Base-by-base conservation (phyloP, 257 asterid genomes). In the Nyctanthes arbortristis region DNA sequence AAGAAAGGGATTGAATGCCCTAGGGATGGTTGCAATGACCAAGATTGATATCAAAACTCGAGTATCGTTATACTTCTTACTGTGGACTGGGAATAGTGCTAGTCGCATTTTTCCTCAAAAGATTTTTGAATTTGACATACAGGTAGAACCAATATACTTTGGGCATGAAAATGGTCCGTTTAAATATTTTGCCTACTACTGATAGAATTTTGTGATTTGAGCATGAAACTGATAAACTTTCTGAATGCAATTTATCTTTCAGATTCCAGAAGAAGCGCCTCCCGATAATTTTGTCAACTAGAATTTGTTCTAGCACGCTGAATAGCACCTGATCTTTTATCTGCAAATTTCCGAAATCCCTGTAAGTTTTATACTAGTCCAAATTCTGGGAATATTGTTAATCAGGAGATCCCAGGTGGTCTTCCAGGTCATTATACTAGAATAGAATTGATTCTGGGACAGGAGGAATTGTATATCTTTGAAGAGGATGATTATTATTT, bases 251-350 rank as follows among this genome's bases (percentile, higher is more conserved):
- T 34, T 64, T 39, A 54, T 66, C 36, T 58, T 82, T 67, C 82
- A 88, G 96, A 84, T 88, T 81, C 96, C 93, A 13, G 96, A 88
- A 77, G 89, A 82, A 36, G 87, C 85, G 14, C 96, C 93, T 63
- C 89, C 90, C 37, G 85, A 81, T 70, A 70, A 61, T 36, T 75
- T 76, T 61, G 76, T 84, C 58, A 77, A 20, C 75, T 85, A 79
- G 79, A 75, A 68, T 12, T 40, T 73, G 35, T 45, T 67, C 62
- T 63, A 40, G 24, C 8, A 56, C 28, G 18, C 13, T 14, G 52
- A 5, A 4, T 40, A 4, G 20, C n/a, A n/a, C n/a, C n/a, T 57
- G 45, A 59, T 30, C 57, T 25, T 36, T 16, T 63, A 58, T n/a
- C n/a, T n/a, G n/a, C n/a, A n/a, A n/a, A n/a, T n/a, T n/a, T 31